A percentile compares a stretch with the other conserved stretches of the same genome.
phyloP scores from a whole-genome alignment of 352 stramenopile species.

The Globisporangium spiculum region DNA sequence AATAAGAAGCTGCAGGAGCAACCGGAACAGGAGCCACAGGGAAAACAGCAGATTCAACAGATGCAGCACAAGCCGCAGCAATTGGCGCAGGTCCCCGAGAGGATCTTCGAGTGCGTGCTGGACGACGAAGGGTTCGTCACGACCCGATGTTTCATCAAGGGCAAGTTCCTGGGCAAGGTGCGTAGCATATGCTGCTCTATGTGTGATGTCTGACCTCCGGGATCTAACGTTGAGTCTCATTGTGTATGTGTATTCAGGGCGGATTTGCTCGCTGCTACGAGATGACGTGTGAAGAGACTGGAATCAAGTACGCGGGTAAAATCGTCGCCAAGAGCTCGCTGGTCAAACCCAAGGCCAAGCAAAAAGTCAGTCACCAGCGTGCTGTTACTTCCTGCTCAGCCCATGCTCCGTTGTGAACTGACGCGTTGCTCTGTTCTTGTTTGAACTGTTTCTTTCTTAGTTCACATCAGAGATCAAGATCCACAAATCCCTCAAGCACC shows the following conservation, averaged over 20 bases:
- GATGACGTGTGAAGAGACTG: slow-evolving; percentile 91
- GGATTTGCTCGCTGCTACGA: slow-evolving; percentile 98
- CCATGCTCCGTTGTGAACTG: neutral
- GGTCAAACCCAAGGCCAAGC: slow-evolving; percentile 93
- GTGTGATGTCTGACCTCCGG: neutral
- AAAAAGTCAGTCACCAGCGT: slow-evolving; percentile 82
- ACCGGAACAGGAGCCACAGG: slow-evolving; percentile 9
- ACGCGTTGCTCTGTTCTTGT: neutral
- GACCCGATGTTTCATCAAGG: slow-evolving; percentile 86
- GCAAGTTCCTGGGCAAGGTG: slow-evolving; percentile 94
- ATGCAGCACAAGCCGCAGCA: slow-evolving; percentile 3
- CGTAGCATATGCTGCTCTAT: neutral
- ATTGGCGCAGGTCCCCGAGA: slow-evolving; percentile 36
- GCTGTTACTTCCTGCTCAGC: neutral
- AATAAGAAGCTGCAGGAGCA: slow-evolving; percentile 8
- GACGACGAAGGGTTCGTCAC: slow-evolving; percentile 52
- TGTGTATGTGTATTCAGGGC: slow-evolving; percentile 39
- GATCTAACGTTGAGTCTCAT: neutral
- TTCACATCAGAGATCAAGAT: slow-evolving; percentile 98
- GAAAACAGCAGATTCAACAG: slow-evolving; percentile 3
- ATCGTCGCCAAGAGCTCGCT: slow-evolving; percentile 97
- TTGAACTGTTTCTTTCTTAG: slow-evolving; percentile 23
- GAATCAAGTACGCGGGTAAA: slow-evolving; percentile 95
- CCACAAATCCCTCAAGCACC: slow-evolving; percentile 94
- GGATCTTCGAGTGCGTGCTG: slow-evolving; percentile 66